These are phyloP conservation scores for Ampelocalamus luodianensis DNA, from an alignment of 176 grass and related monocot species.

Conservation along the genomic window DNA sequence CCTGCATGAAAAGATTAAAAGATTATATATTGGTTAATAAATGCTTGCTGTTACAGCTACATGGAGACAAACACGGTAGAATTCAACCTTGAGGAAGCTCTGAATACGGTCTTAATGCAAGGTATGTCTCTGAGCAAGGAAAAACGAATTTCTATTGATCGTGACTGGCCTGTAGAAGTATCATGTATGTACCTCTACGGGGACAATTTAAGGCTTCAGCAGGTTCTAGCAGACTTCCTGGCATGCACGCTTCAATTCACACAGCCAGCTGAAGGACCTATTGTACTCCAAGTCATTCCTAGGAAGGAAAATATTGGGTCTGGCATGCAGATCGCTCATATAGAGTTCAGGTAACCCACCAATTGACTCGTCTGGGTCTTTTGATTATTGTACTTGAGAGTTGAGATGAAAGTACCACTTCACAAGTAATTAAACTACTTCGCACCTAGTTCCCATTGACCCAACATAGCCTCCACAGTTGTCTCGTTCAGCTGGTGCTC, in stretches of 20 bases:
- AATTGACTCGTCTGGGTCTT: conserved; percentile 5
- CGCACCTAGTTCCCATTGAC: neutral
- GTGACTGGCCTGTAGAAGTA: conserved; percentile 84
- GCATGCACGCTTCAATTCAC: conserved; percentile 83
- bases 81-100: conserved; percentile 76
- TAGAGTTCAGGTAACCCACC: conserved; percentile 86
- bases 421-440: neutral
- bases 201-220: conserved; percentile 98
- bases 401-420: conserved; percentile 32
- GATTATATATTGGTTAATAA: conserved; percentile 28
- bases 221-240: conserved; percentile 82
- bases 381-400: conserved; percentile 25
- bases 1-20: neutral
- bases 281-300: conserved; percentile 71
- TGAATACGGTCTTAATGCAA: conserved; percentile 87
- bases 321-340: conserved; percentile 86
- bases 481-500: neutral
- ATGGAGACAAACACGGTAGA: conserved; percentile 82
- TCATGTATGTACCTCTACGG: conserved; percentile 81
- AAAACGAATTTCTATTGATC: conserved; percentile 61
- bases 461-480: conserved; percentile 1
- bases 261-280: conserved; percentile 65
- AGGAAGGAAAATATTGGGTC: conserved; percentile 78
- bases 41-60: conserved; percentile 58
- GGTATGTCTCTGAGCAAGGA: conserved; percentile 80